Conservation (phyloP, 1,284 basidiomycete genomes). For the Laetiporus sulphureus region DNA sequence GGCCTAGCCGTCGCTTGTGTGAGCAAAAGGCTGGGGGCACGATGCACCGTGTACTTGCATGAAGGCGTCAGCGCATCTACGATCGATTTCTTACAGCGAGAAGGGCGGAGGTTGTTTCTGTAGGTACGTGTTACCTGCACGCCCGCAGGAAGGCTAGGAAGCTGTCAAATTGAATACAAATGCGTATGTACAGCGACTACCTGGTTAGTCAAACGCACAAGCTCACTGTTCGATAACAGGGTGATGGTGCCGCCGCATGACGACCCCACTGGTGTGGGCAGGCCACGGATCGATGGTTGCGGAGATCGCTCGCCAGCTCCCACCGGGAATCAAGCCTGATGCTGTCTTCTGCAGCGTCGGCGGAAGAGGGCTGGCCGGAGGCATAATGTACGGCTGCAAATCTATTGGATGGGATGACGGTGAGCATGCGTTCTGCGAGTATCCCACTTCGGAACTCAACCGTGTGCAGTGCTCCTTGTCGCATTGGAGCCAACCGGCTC, state of each 20-base stretch:
- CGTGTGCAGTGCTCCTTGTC: constrained; percentile 48
- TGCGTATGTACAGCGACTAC: constrained; percentile 37
- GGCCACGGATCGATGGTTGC: constrained; percentile 66
- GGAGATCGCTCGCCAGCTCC: constrained; percentile 53
- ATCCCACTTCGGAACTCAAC: too few relatives aligned
- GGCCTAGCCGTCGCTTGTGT: constrained; percentile 64
- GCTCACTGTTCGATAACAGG: constrained; percentile 25
- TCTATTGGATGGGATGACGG: constrained; percentile 58
- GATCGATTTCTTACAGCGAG: constrained; percentile 42
- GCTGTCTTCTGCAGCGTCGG: constrained; percentile 75
- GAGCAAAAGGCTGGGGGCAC: constrained; percentile 43
- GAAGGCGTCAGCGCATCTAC: constrained; percentile 41
- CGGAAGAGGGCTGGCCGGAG: constrained; percentile 64
- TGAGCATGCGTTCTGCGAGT: constrained; percentile 18
- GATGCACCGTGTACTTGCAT: constrained; percentile 64
- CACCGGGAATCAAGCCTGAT: constrained; percentile 39
- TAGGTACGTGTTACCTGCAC: constrained; percentile 50
- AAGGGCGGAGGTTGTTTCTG: constrained; percentile 47
- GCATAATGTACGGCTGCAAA: constrained; percentile 59
- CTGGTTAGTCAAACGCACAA: not conserved
- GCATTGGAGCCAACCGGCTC: constrained; percentile 66
- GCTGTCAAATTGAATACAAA: constrained; percentile 31
- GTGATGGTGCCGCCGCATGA: constrained; percentile 67
- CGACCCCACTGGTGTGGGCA: constrained; percentile 57
- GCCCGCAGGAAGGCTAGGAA: constrained; percentile 43